Conservation (phyloP, 495 filamentous ascomycete species). For the Aspergillus biplanus region DNA sequence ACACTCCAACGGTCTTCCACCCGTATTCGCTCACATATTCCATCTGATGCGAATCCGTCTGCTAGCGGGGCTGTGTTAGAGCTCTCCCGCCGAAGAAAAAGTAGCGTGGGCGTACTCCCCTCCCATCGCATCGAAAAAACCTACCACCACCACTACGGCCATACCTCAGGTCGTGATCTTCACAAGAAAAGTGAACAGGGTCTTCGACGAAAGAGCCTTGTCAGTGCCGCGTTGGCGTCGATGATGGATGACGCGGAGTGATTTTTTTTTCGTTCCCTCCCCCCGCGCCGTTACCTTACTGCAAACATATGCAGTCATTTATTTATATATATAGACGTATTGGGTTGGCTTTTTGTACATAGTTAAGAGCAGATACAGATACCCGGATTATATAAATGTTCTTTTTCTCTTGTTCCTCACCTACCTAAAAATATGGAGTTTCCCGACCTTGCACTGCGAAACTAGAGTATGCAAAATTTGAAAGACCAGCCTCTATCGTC, state of each 20-base stretch:
- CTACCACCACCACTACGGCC: constrained; percentile 24
- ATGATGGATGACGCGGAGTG: constrained; percentile 35
- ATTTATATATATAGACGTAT: neutral
- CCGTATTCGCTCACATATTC: constrained; percentile 30
- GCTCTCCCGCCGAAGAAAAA: constrained; percentile 32
- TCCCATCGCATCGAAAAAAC: constrained; percentile 46
- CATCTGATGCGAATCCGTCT: constrained; percentile 10
- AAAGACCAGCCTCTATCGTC: too few relatives aligned
- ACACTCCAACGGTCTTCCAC: constrained; percentile 28
- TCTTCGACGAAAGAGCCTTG: constrained; percentile 48
- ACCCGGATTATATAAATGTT: neutral
- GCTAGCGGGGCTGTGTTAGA: constrained; percentile 2
- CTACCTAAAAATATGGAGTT: neutral
- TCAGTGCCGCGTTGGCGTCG: constrained; percentile 48
- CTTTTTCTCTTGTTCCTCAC: neutral
- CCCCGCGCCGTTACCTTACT: neutral
- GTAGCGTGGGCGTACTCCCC: constrained; percentile 29
- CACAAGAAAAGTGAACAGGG: constrained; percentile 47
- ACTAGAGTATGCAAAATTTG: too few relatives aligned
- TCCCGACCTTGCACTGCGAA: too few relatives aligned
- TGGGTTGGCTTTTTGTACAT: neutral
- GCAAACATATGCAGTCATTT: neutral
- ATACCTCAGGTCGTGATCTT: constrained; percentile 28
- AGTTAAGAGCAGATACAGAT: neutral
- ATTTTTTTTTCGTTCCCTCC: neutral